A percentile compares a stretch with the other conserved stretches of the same genome.
Conservation (phyloP, 106 monocot genomes). For the Dactylorhiza incarnata region DNA sequence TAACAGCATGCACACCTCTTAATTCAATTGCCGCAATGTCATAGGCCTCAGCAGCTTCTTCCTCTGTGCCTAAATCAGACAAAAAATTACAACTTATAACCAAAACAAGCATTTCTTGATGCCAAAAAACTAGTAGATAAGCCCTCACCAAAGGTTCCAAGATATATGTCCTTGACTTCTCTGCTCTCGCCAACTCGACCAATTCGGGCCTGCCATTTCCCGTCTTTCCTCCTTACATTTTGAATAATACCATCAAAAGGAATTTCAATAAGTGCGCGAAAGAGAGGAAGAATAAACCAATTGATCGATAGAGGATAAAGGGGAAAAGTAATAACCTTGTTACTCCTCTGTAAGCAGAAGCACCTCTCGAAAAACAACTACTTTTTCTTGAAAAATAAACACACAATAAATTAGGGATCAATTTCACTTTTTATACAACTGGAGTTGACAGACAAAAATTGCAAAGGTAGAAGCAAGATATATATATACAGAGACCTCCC, state of each 20-base stretch:
- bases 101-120: not conserved
- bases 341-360: constrained; percentile 58
- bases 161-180: constrained; percentile 66
- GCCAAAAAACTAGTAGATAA: not conserved
- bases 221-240: constrained; percentile 51
- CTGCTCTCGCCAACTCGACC: constrained; percentile 54
- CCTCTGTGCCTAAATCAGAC: constrained; percentile 31
- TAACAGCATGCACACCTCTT: constrained; percentile 52
- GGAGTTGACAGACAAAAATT: not conserved
- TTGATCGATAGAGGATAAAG: not conserved
- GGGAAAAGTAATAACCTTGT: constrained; percentile 31
- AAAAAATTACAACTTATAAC: not conserved
- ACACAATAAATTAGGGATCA: not conserved
- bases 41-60: constrained; percentile 55
- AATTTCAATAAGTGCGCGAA: not conserved
- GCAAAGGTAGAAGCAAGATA: not conserved
- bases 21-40: constrained; percentile 57
- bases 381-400: constrained; percentile 30
- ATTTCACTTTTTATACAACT: not conserved
- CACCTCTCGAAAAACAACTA: constrained; percentile 67
- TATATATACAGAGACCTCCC: too few species aligned
- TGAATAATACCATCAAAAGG: constrained; percentile 5
- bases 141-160: constrained; percentile 53
- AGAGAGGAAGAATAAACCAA: not conserved
- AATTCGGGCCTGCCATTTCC: constrained; percentile 67